A percentile compares a stretch with the other conserved stretches of the same genome.
Evolutionary conservation across 495 filamentous ascomycete species (phyloP).

Genomic region (Amniculicola lignicola): DNA sequence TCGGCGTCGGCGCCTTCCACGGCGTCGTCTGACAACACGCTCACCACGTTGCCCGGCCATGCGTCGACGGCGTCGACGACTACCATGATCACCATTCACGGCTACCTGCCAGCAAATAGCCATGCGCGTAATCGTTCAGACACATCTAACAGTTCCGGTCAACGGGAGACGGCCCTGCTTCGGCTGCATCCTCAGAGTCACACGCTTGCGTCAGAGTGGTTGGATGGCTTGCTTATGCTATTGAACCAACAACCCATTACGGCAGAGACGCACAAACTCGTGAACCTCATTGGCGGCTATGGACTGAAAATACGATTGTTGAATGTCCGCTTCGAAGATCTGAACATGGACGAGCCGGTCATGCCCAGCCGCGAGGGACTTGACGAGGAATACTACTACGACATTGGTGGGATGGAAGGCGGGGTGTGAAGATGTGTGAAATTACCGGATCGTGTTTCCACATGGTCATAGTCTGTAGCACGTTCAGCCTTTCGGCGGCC

Average conservation of each 20-base stretch:
- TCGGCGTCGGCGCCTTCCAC: constrained; percentile 60
- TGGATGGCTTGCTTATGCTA: constrained; percentile 93
- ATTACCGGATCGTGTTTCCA: not conserved
- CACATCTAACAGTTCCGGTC: constrained; percentile 37
- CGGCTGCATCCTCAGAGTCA: constrained; percentile 79
- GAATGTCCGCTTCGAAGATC: constrained; percentile 83
- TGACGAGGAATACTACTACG: constrained; percentile 69
- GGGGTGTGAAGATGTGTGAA: constrained; percentile 16
- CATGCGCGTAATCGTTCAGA: constrained; percentile 23
- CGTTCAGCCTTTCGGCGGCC: too few species aligned
- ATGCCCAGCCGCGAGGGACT: constrained; percentile 61
- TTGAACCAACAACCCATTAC: constrained; percentile 95
- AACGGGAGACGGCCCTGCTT: constrained; percentile 63
- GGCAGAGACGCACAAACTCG: constrained; percentile 85
- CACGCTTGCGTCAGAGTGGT: constrained; percentile 88
- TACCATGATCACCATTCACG: constrained; percentile 91
- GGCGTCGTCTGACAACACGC: constrained; percentile 43
- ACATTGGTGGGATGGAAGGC: constrained; percentile 45
- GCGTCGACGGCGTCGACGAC: constrained; percentile 42
- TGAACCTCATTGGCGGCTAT: constrained; percentile 80
- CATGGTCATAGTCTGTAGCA: too few species aligned
- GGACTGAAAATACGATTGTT: constrained; percentile 89
- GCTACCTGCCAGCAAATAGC: constrained; percentile 49
- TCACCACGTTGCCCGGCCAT: constrained; percentile 37
- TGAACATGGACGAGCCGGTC: constrained; percentile 38